These are phyloP conservation scores for Osmozyma mogii DNA, from an alignment of 805 yeast species.

Conservation along the genomic window DNA sequence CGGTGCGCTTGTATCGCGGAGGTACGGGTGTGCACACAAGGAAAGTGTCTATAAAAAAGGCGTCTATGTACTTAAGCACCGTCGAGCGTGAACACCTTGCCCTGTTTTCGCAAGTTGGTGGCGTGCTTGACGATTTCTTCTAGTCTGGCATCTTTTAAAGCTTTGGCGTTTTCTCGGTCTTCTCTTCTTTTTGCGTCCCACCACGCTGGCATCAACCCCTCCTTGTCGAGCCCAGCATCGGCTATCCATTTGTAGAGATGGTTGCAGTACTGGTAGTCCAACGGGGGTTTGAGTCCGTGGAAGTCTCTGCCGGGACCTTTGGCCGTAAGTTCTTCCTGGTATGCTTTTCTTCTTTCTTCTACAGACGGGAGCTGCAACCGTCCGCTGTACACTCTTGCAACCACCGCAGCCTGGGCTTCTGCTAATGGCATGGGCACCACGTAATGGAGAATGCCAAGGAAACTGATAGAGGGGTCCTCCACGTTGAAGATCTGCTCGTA, in stretches of 20 bases:
- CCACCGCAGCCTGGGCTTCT: slow-evolving; percentile 13
- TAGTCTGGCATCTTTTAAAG: slow-evolving; percentile 11
- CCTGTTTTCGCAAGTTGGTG: slow-evolving; percentile 8
- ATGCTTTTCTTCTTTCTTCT: slow-evolving; percentile 4
- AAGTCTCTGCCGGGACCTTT: slow-evolving; percentile 10
- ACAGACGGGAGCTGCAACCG: slow-evolving; percentile 7
- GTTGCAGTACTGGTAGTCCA: slow-evolving; percentile 15
- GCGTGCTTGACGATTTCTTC: slow-evolving; percentile 9
- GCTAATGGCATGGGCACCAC: slow-evolving; percentile 12
- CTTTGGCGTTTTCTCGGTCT: slow-evolving; percentile 10
- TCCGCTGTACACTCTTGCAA: slow-evolving; percentile 12
- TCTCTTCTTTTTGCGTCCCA: slow-evolving; percentile 13
- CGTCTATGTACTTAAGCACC: no score
- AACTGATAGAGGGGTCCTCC: slow-evolving; percentile 11
- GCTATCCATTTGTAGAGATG: slow-evolving; percentile 11
- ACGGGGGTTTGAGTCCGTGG: slow-evolving; percentile 13
- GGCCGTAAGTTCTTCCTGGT: slow-evolving; percentile 6
- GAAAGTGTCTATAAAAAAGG: no score
- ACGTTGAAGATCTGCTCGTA: slow-evolving; percentile 11
- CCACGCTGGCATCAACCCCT: slow-evolving; percentile 13
- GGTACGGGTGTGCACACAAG: no score
- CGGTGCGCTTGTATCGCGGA: no score
- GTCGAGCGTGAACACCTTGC: slow-evolving; percentile 11
- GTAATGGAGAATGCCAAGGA: slow-evolving; percentile 10
- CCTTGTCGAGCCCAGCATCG: slow-evolving; percentile 6